These are phyloP conservation scores for Aspergillus coremiiformis DNA, from an alignment of 495 filamentous ascomycete genomes.

Conservation along the genomic window DNA sequence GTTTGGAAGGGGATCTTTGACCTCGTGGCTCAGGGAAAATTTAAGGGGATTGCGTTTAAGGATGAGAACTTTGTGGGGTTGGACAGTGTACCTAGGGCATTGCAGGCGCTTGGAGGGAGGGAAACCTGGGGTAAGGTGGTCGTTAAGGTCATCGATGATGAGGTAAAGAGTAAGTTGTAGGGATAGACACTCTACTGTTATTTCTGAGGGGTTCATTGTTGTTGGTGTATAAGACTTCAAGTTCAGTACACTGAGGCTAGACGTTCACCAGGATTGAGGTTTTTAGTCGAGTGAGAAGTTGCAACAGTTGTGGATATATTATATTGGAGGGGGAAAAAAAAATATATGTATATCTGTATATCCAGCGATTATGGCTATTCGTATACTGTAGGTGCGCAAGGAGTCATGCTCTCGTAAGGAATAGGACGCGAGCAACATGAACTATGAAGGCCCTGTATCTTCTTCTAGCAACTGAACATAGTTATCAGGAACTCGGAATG, in stretches of 20 bases:
- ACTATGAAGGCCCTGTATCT: conserved; percentile 46
- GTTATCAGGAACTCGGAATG: conserved; percentile 7
- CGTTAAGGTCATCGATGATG: conserved; percentile 70
- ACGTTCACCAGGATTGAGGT: too few relatives aligned
- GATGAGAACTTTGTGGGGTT: conserved; percentile 77
- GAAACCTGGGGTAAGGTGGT: conserved; percentile 97
- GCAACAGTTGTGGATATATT: too few relatives aligned
- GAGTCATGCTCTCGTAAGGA: conserved; percentile 46
- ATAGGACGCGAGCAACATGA: conserved; percentile 37
- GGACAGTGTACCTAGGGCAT: conserved; percentile 67
- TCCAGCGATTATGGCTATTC: not conserved
- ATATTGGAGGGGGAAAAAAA: too few relatives aligned
- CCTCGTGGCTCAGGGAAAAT: conserved; percentile 70
- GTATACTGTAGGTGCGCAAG: conserved; percentile 44
- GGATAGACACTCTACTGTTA: not conserved
- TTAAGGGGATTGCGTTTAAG: conserved; percentile 71
- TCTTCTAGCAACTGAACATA: conserved; percentile 35
- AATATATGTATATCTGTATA: too few relatives aligned
- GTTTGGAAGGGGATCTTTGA: conserved; percentile 81
- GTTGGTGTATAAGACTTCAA: too few relatives aligned
- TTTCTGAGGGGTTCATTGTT: not conserved
- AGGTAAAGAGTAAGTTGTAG: conserved; percentile 45
- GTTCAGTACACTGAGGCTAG: too few relatives aligned
- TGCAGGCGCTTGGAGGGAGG: conserved; percentile 67
- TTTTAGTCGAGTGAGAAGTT: too few relatives aligned